Conservation (phyloP, 2,329 filamentous ascomycete genomes). For the Aspergillus oerlinghausenensis region DNA sequence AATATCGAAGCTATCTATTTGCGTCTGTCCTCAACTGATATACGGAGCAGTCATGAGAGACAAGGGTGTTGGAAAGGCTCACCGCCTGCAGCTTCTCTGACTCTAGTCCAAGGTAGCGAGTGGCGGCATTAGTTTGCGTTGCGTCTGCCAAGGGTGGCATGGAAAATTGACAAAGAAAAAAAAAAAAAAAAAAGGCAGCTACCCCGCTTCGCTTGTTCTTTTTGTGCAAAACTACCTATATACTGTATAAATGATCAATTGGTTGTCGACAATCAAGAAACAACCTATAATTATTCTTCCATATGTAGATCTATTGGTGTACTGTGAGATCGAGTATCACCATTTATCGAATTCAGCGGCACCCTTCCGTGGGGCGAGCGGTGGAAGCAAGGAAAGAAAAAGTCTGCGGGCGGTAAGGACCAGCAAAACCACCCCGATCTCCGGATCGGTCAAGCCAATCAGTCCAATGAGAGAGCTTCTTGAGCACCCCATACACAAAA, state of each 20-base stretch:
- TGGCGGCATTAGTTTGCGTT: not conserved
- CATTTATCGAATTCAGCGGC: not conserved
- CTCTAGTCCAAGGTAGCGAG: not conserved
- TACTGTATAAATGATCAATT: not conserved
- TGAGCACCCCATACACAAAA: conserved; percentile 21
- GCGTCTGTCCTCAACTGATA: not conserved
- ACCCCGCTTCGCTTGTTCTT: not conserved
- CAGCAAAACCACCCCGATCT: conserved; percentile 16
- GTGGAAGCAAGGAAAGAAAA: conserved; percentile 9
- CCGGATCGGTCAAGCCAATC: conserved; percentile 15
- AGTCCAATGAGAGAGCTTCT: conserved; percentile 20
- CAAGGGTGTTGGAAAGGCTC: not conserved
- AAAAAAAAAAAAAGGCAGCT: not conserved
- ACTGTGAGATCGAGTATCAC: not conserved
- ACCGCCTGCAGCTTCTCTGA: not conserved
- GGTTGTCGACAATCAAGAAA: not conserved
- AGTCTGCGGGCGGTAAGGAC: conserved; percentile 12
- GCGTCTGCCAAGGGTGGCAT: not conserved
- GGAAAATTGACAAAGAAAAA: not conserved
- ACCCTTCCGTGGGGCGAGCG: not conserved
- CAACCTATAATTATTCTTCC: not conserved
- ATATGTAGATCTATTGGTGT: not conserved
- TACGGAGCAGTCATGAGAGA: not conserved
- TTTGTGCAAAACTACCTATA: not conserved
- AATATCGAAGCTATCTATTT: not conserved